Percentiles rank a stretch among this genome's conserved stretches.
Conservation (phyloP, 306 rosid species). For the Vicia villosa region DNA sequence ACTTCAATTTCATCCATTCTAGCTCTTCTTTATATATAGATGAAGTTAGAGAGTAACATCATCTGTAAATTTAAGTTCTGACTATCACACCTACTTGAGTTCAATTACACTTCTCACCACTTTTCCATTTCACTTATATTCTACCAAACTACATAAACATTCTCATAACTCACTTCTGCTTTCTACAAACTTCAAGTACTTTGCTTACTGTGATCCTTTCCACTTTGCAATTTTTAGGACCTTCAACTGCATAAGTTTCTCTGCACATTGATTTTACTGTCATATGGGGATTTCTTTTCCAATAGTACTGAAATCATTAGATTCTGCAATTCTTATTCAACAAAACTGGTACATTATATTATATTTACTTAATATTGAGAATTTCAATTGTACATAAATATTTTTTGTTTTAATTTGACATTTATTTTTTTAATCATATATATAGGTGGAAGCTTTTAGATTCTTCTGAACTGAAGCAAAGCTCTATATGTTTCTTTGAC, state of each 20-base stretch:
- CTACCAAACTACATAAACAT: neutral
- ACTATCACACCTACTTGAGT: neutral
- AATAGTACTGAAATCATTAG: conserved; percentile 41
- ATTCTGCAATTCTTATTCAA: conserved; percentile 81
- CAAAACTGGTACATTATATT: conserved; percentile 67
- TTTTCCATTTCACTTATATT: too few relatives aligned
- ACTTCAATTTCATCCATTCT: neutral
- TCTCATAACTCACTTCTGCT: conserved; percentile 38
- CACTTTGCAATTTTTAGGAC: too few relatives aligned
- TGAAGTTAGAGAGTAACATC: neutral
- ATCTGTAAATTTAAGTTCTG: neutral
- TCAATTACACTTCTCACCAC: neutral
- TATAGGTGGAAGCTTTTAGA: conserved; percentile 89
- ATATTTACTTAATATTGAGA: neutral
- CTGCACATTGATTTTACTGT: too few relatives aligned
- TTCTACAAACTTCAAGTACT: too few relatives aligned
- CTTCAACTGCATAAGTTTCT: too few relatives aligned
- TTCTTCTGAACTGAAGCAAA: conserved; percentile 76
- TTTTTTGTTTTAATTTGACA: neutral
- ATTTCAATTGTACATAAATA: neutral
- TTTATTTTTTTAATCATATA: neutral
- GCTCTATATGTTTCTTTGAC: conserved; percentile 83
- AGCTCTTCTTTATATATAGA: conserved; percentile 27
- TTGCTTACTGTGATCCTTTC: too few relatives aligned
- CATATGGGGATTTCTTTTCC: conserved; percentile 47